Base-by-base conservation (phyloP, 225 moss, liverwort and hornwort genomes). In the Ulota crispa region DNA sequence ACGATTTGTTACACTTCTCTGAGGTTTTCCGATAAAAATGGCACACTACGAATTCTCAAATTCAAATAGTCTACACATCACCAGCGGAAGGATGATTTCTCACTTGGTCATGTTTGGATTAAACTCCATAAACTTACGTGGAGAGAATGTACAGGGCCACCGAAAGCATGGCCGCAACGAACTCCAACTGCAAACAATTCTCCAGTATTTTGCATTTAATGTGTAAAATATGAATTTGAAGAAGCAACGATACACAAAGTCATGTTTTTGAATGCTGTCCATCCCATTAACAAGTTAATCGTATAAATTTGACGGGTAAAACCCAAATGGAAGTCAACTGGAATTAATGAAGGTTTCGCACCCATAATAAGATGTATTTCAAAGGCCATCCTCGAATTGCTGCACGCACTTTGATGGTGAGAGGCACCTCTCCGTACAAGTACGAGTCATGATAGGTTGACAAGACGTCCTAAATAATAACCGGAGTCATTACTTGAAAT, bases 371-470 rank as follows among this genome's bases (percentile, higher is more conserved):
- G 70, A 93, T 84, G 70, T 86, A 86, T 24, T 91, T 90, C 83
- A 96, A 85, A 73, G 90, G 87, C 83, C 93, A 88, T 45, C 94
- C 93, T 88, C 92, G 90, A 81, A 96, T 92, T 52, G 94, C 93
- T 77, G 94, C 88, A 82, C 96, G 92, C 73, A 96, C 93, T 81
- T 93, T 94, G 78, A 92, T 96, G 66, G 96, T 94, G 61, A 96
- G 72, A 12, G 96, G 93, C 69, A 96, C 93, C 84, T 93, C 88
- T 55, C 94, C 94, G 73, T 96, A 94, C 50, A 96, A 87, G 87
- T 90, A 96, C 20, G 96, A 93, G 76, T 94, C 96, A 81, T 96
- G 94, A 69, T 96, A 90, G 70, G 85, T 88, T 63, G 90, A 85
- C 47, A 90, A 85, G 21, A 90, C 85, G 76, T 90, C 87, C 90